These are phyloP conservation scores for Candida adriatica DNA, from an alignment of 805 yeast species.

Conservation along the genomic window DNA sequence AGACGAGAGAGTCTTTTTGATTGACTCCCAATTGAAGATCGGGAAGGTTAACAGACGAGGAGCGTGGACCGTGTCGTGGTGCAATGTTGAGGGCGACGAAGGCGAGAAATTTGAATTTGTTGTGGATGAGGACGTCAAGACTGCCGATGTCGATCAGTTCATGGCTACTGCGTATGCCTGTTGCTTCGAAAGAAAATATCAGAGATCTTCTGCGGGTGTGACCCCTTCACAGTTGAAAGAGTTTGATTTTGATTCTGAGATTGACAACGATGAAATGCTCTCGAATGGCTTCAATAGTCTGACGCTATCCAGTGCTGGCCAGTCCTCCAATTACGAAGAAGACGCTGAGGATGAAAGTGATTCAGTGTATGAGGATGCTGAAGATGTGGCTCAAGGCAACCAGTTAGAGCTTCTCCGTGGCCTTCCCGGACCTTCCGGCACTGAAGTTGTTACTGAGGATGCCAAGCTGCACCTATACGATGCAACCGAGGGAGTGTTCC, in stretches of 20 bases:
- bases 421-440: conserved; percentile 16
- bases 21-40: conserved; percentile 55
- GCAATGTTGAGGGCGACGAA: conserved; percentile 74
- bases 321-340: conserved; percentile 1
- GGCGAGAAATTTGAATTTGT: conserved; percentile 83
- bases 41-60: conserved; percentile 48
- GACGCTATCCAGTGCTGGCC: conserved; percentile 1
- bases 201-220: conserved; percentile 40
- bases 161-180: conserved; percentile 57
- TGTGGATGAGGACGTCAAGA: conserved; percentile 52
- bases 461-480: conserved; percentile 50
- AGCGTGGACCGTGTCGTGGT: conserved; percentile 64
- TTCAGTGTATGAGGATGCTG: conserved; percentile 26
- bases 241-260: conserved; percentile 38
- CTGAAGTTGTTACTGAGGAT: conserved; percentile 7
- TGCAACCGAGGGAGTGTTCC: conserved; percentile 40
- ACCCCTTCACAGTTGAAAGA: conserved; percentile 45
- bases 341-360: conserved; percentile 22
- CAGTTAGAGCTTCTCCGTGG: neutral
- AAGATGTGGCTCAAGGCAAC: conserved; percentile 16
- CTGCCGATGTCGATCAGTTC: conserved; percentile 50
- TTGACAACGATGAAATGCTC: conserved; percentile 6
- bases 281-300: conserved; percentile 7
- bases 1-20: conserved; percentile 68
- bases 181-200: conserved; percentile 70